phyloP scores from a whole-genome alignment of 345 rosid genomes.

The Salix purpurea region DNA sequence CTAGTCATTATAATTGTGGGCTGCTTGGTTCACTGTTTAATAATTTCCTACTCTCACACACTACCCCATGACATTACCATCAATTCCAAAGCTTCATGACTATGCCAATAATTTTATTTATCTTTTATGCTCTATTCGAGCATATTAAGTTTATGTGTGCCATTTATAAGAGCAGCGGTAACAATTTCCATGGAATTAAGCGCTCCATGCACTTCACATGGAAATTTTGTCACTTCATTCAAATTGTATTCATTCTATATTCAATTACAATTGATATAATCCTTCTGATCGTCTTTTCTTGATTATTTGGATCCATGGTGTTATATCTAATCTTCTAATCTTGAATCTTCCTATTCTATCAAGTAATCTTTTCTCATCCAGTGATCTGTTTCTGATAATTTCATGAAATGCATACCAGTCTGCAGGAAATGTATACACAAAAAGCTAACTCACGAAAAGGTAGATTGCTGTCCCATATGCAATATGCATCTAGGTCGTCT shows the following conservation, averaged over 20 bases:
- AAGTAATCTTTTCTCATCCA: neutral
- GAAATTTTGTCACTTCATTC: neutral
- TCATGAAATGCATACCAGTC: conserved; percentile 37
- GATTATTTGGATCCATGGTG: neutral
- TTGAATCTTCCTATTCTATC: neutral
- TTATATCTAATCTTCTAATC: neutral
- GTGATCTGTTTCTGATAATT: conserved; percentile 7
- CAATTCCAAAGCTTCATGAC: neutral
- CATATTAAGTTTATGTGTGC: neutral
- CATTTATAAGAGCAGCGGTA: neutral
- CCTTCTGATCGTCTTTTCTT: neutral
- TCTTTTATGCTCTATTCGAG: neutral
- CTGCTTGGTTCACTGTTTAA: neutral
- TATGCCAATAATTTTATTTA: neutral
- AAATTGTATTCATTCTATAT: neutral
- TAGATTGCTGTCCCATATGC: conserved; percentile 69
- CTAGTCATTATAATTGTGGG: neutral
- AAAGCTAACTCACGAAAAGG: conserved; percentile 62
- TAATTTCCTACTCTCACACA: neutral
- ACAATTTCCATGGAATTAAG: neutral
- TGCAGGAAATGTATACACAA: conserved; percentile 72
- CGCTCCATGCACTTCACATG: neutral
- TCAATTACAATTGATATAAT: neutral
- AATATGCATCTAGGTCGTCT: conserved; percentile 58
- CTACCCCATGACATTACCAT: neutral